Conservation (phyloP, 495 filamentous ascomycete species). For the Lasiosphaeria miniovina region DNA sequence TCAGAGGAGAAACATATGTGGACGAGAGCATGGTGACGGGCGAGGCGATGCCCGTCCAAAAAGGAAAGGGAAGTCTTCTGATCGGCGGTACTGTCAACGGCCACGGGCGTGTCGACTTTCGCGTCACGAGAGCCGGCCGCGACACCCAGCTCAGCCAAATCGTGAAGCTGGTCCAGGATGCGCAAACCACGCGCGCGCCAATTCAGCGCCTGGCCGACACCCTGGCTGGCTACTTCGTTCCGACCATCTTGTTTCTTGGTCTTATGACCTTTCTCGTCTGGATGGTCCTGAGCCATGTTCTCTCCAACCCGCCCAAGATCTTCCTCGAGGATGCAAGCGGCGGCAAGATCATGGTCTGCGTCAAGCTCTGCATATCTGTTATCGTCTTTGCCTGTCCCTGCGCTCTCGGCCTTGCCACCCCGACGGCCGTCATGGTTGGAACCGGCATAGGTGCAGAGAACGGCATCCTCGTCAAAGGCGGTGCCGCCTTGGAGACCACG, state of each 20-base stretch:
- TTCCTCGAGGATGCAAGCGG: slow-evolving; percentile 79
- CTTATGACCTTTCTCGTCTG: slow-evolving; percentile 82
- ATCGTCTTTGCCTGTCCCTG: slow-evolving; percentile 99
- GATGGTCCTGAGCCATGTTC: slow-evolving; percentile 90
- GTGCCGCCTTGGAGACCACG: slow-evolving; percentile 85
- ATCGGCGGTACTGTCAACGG: slow-evolving; percentile 98
- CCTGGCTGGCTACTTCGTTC: slow-evolving; percentile 93
- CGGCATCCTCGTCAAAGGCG: slow-evolving; percentile 95
- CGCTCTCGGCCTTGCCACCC: slow-evolving; percentile 88
- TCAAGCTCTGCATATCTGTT: slow-evolving; percentile 97
- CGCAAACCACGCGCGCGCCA: slow-evolving; percentile 89
- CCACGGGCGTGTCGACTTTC: slow-evolving; percentile 85
- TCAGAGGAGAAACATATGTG: slow-evolving; percentile 85
- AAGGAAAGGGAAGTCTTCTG: slow-evolving; percentile 71
- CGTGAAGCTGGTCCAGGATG: slow-evolving; percentile 93
- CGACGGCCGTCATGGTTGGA: slow-evolving; percentile 98
- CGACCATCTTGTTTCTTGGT: slow-evolving; percentile 79
- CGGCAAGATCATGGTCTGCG: slow-evolving; percentile 90
- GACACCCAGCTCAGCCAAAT: slow-evolving; percentile 98
- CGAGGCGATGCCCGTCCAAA: slow-evolving; percentile 89
- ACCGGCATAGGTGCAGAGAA: slow-evolving; percentile 96
- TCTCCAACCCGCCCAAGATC: slow-evolving; percentile 78
- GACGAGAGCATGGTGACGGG: slow-evolving; percentile 99
- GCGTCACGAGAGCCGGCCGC: slow-evolving; percentile 85
- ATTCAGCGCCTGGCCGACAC: slow-evolving; percentile 93